Base-by-base conservation (phyloP, 2,329 filamentous ascomycete species). In the Claviceps arundinis region DNA sequence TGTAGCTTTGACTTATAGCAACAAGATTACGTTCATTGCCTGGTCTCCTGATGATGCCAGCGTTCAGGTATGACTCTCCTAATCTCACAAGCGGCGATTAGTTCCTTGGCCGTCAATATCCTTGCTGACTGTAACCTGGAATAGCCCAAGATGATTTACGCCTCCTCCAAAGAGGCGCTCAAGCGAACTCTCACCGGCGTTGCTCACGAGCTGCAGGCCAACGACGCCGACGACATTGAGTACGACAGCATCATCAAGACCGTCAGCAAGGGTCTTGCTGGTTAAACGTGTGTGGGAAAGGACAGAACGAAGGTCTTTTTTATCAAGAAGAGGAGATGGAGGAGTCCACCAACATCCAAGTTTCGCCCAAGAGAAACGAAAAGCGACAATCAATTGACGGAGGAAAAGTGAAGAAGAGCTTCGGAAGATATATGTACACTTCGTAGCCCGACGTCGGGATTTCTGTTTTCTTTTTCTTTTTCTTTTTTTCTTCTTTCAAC, bases 131-230 rank as follows among this genome's bases (percentile, higher is more conserved):
- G n/a, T 14, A 42, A 34, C 17, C 37, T 46, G 34, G 5, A 14
- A 37, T 37, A 89, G 87, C 78, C 84, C 71, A 89, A 89, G 78
- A 93, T 93, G 87, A 78, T 89, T 70, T 93, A 91, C 77, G 85
- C 87, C 62, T 87, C 87, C 50, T 93, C 87, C 70, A 93, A 91
- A 76, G 85, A 90, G 63, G 84, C 85, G 55, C 78, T 93, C 60
- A 91, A 89, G 80, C 83, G 84, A 69, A 71, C 85, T 49, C 79
- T 93, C 57, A 86, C 80, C 65, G 87, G 86, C 57, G 73, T 91
- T 61, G 84, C 84, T 56, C 73, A 75, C 62, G 87, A 91, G 68
- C 77, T 90, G 62, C 87, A 93, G 76, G 87, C 86, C 74, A 90
- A 90, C 74, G 87, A 91, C 69, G 70, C 73, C 60, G 85, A 89